Evolutionary conservation across 441 rosid genomes (phyloP).

Genomic region (Breynia disticha): DNA sequence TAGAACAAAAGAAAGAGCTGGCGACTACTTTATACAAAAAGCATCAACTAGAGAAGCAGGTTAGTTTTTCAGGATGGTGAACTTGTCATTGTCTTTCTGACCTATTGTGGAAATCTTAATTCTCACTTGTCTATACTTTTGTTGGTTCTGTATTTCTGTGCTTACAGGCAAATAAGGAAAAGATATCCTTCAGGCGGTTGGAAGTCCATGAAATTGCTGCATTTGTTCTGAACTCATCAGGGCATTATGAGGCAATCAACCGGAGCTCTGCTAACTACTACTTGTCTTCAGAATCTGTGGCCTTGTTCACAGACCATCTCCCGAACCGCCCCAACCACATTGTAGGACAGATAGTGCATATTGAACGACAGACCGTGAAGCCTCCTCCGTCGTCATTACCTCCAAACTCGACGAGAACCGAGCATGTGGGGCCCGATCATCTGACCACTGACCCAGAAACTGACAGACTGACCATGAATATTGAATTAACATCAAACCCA

Average conservation of each 20-base stretch:
- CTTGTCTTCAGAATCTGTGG: conserved; percentile 85
- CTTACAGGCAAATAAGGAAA: conserved; percentile 83
- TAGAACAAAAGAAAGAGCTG: conserved; percentile 72
- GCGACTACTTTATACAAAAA: conserved; percentile 61
- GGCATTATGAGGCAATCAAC: conserved; percentile 82
- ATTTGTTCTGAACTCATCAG: conserved; percentile 69
- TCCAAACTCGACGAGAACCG: conserved; percentile 26
- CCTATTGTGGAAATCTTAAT: not conserved
- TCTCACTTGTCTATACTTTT: not conserved
- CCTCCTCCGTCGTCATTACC: conserved; percentile 23
- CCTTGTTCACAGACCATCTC: conserved; percentile 81
- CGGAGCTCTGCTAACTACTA: conserved; percentile 68
- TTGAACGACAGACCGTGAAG: conserved; percentile 72
- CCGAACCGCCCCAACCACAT: conserved; percentile 71
- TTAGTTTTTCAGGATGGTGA: not conserved
- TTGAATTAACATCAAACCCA: conserved; percentile 46
- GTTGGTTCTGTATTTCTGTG: not conserved
- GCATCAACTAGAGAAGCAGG: conserved; percentile 98
- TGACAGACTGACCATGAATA: conserved; percentile 42
- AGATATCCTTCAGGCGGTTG: conserved; percentile 73
- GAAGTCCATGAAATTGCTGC: conserved; percentile 94
- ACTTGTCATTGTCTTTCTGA: too few relatives aligned
- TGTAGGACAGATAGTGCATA: conserved; percentile 88
- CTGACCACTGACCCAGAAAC: conserved; percentile 39
- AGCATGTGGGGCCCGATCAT: conserved; percentile 28